A percentile compares a stretch with the other conserved stretches of the same genome.
Conservation (phyloP, 2,329 filamentous ascomycete genomes). For the Apiospora sp. region DNA sequence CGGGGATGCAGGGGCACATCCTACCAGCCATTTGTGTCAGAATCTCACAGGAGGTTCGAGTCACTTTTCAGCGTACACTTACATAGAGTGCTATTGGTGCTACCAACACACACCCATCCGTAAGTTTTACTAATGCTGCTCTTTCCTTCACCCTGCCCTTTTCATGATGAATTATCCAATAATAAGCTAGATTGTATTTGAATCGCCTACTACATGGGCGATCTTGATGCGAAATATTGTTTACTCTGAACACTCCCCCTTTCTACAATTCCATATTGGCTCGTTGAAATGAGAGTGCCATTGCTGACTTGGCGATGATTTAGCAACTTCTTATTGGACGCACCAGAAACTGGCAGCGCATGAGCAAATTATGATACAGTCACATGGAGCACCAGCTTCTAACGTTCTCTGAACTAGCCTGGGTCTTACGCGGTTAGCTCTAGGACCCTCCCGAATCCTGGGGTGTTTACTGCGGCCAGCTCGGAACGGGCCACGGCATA, state of each 20-base stretch:
- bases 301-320: constrained; percentile 7
- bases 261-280: neutral
- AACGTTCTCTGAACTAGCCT: neutral
- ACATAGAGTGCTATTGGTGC: neutral
- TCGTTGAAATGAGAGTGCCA: neutral
- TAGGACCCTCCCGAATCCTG: neutral
- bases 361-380: neutral
- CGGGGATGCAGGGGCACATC: neutral
- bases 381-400: neutral
- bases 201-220: neutral
- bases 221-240: constrained; percentile 21
- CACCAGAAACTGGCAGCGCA: neutral
- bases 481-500: neutral
- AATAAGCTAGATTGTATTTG: constrained; percentile 19
- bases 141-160: neutral
- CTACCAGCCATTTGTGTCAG: neutral
- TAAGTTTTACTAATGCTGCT: neutral
- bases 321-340: neutral
- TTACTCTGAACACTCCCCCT: neutral
- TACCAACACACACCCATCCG: neutral
- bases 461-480: neutral
- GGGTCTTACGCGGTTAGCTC: neutral
- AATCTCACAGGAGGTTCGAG: neutral
- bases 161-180: constrained; percentile 21
- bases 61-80: neutral